Conservation (phyloP, 1,284 basidiomycete genomes). For the Sutorius eximius region DNA sequence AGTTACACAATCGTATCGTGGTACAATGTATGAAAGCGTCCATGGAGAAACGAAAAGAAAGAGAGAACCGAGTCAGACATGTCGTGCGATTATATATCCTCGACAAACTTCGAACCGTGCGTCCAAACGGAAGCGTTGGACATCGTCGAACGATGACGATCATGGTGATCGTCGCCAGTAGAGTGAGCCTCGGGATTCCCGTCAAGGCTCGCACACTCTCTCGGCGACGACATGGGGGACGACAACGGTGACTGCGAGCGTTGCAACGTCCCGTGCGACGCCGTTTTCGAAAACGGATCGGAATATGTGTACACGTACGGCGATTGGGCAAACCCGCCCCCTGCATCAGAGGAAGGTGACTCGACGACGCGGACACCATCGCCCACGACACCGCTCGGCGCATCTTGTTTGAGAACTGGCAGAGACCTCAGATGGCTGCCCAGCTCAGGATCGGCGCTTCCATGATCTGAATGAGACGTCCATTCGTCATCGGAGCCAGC, state of each 20-base stretch:
- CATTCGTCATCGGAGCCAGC: constrained; percentile 42
- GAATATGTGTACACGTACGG: constrained; percentile 14
- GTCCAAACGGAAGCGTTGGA: constrained; percentile 40
- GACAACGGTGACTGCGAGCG: constrained; percentile 29
- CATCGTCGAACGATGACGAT: constrained; percentile 35
- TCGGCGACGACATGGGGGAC: constrained; percentile 23
- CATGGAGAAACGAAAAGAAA: neutral
- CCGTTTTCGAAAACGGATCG: constrained; percentile 24
- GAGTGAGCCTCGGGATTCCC: constrained; percentile 13
- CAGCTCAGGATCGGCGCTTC: constrained; percentile 9
- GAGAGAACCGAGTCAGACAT: neutral
- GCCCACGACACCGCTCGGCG: neutral
- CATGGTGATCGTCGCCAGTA: constrained; percentile 10
- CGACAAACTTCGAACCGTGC: constrained; percentile 37
- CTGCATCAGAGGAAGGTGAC: constrained; percentile 30
- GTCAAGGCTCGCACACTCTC: constrained; percentile 15
- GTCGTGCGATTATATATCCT: constrained; percentile 23
- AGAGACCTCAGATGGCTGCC: constrained; percentile 12
- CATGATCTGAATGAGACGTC: constrained; percentile 32
- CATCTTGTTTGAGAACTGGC: constrained; percentile 8
- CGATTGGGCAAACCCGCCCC: constrained; percentile 5
- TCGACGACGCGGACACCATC: constrained; percentile 21
- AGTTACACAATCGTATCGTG: neutral
- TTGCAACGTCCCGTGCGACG: constrained; percentile 6
- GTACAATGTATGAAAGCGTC: neutral